Conservation (phyloP, 768 basidiomycete species). For the Mycena vitilis region DNA sequence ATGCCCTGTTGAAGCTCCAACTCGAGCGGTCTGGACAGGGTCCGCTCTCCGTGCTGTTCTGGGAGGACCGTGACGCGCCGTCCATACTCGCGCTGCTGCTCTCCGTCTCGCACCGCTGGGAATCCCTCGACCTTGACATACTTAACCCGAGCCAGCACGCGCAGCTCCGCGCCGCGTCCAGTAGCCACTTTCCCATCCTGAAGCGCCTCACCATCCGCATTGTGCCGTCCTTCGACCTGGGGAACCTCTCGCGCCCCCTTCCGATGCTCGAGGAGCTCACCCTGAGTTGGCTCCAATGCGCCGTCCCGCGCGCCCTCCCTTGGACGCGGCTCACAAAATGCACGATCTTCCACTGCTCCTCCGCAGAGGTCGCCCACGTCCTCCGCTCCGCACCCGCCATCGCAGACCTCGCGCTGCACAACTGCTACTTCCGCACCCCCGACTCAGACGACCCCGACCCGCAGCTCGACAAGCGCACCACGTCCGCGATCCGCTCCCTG, state of each 20-base stretch:
- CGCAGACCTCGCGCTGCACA: not conserved
- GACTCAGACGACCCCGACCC: not conserved
- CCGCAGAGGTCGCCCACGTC: conserved; percentile 10
- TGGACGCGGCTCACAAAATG: conserved; percentile 26
- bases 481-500: conserved; percentile 15
- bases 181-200: conserved; percentile 17
- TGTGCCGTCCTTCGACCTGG: conserved; percentile 17
- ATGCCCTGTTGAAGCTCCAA: conserved; percentile 23
- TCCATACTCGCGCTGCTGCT: conserved; percentile 18
- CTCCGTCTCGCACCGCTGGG: conserved; percentile 24
- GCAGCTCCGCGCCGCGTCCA: not conserved
- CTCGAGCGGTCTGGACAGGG: conserved; percentile 24
- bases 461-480: not conserved
- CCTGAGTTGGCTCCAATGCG: not conserved
- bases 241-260: conserved; percentile 29
- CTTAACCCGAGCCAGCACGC: not conserved
- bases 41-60: conserved; percentile 14
- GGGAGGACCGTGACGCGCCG: not conserved
- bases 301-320: conserved; percentile 11
- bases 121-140: conserved; percentile 9
- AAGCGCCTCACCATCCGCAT: conserved; percentile 8
- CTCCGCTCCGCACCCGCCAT: conserved; percentile 12
- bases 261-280: conserved; percentile 23
- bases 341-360: conserved; percentile 1
- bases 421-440: not conserved